These are phyloP conservation scores for Leishmania aethiopica DNA, from an alignment of 208 protist genomes.

Conservation along the genomic window DNA sequence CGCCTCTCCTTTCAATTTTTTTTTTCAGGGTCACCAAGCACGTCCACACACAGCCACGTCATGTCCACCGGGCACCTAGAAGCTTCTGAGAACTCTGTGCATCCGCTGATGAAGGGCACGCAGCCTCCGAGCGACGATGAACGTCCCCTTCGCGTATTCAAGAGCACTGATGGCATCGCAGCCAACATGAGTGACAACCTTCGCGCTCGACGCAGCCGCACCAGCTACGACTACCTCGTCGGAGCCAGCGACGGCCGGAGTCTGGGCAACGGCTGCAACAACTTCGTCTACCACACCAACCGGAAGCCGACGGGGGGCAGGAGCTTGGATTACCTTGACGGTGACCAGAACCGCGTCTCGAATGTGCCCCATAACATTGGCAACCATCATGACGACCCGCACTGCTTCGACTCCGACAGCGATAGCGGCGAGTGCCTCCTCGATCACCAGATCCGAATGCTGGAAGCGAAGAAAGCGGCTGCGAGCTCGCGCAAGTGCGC, in stretches of 20 bases:
- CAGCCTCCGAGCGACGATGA: neutral
- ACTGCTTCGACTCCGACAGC: conserved; percentile 27
- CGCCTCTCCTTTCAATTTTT: neutral
- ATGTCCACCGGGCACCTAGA: neutral
- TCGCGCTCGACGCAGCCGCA: conserved; percentile 19
- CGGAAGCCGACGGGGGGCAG: conserved; percentile 2
- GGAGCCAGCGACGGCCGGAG: conserved; percentile 7
- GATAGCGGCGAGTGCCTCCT: conserved; percentile 23
- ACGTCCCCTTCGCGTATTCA: neutral
- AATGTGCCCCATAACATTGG: neutral
- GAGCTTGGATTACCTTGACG: conserved; percentile 37
- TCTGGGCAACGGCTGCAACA: neutral
- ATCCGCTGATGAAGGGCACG: neutral
- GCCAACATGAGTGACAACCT: conserved; percentile 2
- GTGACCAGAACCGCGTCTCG: conserved; percentile 28
- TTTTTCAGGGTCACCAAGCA: neutral
- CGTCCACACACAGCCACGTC: neutral
- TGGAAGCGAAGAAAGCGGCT: conserved; percentile 7
- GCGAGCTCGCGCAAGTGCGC: conserved; percentile 28
- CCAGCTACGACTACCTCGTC: conserved; percentile 35
- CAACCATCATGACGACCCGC: neutral
- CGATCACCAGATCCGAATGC: conserved; percentile 33
- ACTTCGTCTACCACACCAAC: conserved; percentile 17
- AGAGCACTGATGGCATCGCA: conserved; percentile 5
- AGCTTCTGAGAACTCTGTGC: neutral